phyloP scores from a whole-genome alignment of 2,329 filamentous ascomycete genomes.

The Fusarium sp. region DNA sequence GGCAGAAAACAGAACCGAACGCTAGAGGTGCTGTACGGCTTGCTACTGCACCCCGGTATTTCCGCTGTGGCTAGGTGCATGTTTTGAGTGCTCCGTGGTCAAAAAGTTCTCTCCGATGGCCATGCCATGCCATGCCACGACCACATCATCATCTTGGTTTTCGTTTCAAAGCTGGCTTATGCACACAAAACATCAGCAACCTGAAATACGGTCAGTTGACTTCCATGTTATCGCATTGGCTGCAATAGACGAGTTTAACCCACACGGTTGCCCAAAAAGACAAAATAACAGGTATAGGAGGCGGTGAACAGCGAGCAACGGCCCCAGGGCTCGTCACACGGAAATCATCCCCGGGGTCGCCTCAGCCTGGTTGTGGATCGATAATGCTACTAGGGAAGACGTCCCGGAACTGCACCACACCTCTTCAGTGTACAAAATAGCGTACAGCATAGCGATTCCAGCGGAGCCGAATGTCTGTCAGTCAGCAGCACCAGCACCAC shows the following conservation, averaged over 20 bases:
- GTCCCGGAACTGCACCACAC: conserved; percentile 34
- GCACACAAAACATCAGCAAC: conserved; percentile 27
- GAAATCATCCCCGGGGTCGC: conserved; percentile 43
- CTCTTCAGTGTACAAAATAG: conserved; percentile 15
- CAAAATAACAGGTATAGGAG: conserved; percentile 35
- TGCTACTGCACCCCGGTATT: conserved; percentile 40
- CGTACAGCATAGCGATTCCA: conserved; percentile 19
- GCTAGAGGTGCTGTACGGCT: neutral
- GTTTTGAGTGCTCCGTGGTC: conserved; percentile 8
- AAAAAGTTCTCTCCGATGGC: conserved; percentile 13
- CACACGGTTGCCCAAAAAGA: conserved; percentile 25
- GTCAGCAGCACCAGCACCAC: conserved; percentile 25
- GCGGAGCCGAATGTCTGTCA: conserved; percentile 30
- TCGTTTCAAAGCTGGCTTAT: conserved; percentile 28
- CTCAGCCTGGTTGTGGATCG: conserved; percentile 43
- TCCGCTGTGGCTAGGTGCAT: conserved; percentile 43
- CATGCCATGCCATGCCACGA: conserved; percentile 6
- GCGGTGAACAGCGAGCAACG: conserved; percentile 44
- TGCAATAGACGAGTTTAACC: conserved; percentile 22
- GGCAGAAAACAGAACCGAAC: conserved; percentile 1
- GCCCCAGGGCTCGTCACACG: conserved; percentile 43
- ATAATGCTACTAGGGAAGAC: conserved; percentile 32
- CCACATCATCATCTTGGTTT: conserved; percentile 18
- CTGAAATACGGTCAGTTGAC: conserved; percentile 33
- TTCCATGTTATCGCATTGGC: conserved; percentile 33